Conservation (phyloP, 2,329 filamentous ascomycete genomes). For the Epichloe bromicola region DNA sequence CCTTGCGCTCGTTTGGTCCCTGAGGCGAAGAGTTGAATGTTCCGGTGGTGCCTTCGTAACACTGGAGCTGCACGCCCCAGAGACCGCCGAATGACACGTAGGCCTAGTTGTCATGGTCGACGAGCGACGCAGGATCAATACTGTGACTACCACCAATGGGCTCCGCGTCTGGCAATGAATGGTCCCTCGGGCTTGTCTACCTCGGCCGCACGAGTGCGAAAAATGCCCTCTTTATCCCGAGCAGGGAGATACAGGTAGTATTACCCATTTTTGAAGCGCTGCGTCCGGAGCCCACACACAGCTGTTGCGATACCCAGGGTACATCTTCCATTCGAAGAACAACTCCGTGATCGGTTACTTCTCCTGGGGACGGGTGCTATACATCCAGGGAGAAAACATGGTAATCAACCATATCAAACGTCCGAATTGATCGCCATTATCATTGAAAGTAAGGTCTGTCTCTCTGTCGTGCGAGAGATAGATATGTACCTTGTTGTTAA, state of each 20-base stretch:
- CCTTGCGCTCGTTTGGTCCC: too few relatives aligned
- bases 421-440: slow-evolving; percentile 67
- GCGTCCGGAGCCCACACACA: slow-evolving; percentile 78
- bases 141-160: too few relatives aligned
- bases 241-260: slow-evolving; percentile 73
- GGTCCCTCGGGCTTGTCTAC: too few relatives aligned
- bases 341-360: slow-evolving; percentile 60
- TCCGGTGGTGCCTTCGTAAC: too few relatives aligned
- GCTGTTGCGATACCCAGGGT: slow-evolving; percentile 62
- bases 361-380: slow-evolving; percentile 36
- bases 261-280: slow-evolving; percentile 48
- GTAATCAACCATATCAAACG: slow-evolving; percentile 54
- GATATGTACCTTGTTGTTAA: slow-evolving; percentile 62
- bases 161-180: too few relatives aligned
- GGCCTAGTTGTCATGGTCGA: too few relatives aligned
- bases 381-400: slow-evolving; percentile 53
- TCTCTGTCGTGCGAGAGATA: slow-evolving; percentile 79
- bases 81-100: too few relatives aligned
- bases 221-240: slow-evolving; percentile 18
- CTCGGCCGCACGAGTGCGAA: too few relatives aligned
- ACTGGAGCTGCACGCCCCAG: too few relatives aligned
- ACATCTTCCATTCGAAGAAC: slow-evolving; percentile 52
- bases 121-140: too few relatives aligned
- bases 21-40: too few relatives aligned
- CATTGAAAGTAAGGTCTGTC: slow-evolving; percentile 62